Percentiles rank a stretch among this genome's conserved stretches.
phyloP scores from a whole-genome alignment of 2,329 filamentous ascomycete genomes.

The Diaporthe eres region DNA sequence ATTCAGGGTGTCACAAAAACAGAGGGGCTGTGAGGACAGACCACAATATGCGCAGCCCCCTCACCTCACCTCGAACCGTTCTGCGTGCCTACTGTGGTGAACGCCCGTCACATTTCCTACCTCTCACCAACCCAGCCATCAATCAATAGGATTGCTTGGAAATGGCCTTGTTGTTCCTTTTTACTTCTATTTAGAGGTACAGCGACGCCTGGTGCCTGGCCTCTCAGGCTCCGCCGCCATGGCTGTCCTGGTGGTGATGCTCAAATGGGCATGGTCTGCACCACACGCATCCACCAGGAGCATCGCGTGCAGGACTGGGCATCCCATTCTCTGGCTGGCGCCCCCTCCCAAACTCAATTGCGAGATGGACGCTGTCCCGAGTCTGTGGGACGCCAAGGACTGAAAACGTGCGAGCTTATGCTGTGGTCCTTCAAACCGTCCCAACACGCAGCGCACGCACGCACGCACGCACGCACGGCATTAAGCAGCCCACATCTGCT shows the following conservation, averaged over 20 bases:
- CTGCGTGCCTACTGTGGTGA: neutral
- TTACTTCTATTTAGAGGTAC: constrained; percentile 16
- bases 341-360: constrained; percentile 30
- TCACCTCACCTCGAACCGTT: neutral
- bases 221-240: neutral
- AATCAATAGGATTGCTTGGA: constrained; percentile 6
- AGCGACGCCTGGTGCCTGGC: neutral
- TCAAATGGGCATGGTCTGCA: constrained; percentile 8
- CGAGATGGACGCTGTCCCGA: constrained; percentile 22
- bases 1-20: neutral
- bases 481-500: constrained; percentile 16
- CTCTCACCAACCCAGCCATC: neutral
- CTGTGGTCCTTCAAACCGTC: constrained; percentile 6
- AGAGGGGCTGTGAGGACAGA: neutral
- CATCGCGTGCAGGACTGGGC: neutral
- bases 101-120: neutral
- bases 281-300: neutral
- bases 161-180: neutral
- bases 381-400: constrained; percentile 29
- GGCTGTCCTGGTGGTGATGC: constrained; percentile 17
- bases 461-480: constrained; percentile 27
- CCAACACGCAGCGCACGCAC: constrained; percentile 28
- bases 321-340: neutral
- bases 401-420: constrained; percentile 30
- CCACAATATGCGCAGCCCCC: neutral